phyloP scores from a whole-genome alignment of 352 stramenopile genomes.

The Pythium scleroteichum region DNA sequence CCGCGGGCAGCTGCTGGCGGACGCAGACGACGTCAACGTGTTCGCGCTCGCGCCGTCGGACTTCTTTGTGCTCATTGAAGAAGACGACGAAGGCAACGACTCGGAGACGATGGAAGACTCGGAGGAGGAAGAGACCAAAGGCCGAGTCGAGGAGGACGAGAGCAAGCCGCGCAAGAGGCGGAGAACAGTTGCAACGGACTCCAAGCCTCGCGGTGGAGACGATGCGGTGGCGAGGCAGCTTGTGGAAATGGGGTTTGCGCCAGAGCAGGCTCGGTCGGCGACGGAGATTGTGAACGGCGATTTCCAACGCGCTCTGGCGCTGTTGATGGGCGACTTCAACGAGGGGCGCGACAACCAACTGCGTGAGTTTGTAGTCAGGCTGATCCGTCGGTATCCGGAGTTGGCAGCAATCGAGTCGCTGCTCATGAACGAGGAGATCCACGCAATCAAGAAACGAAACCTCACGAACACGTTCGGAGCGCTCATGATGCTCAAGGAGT shows the following conservation, averaged over 20 bases:
- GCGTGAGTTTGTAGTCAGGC: constrained; percentile 10
- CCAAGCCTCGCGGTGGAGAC: not conserved
- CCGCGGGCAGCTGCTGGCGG: constrained; percentile 53
- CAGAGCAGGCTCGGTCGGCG: constrained; percentile 29
- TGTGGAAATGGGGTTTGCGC: constrained; percentile 64
- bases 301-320: constrained; percentile 36
- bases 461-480: constrained; percentile 45
- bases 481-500: constrained; percentile 51
- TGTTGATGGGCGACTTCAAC: constrained; percentile 42
- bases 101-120: not conserved
- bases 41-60: constrained; percentile 47
- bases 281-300: constrained; percentile 36
- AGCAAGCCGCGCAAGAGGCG: constrained; percentile 3
- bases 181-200: not conserved
- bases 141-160: constrained; percentile 9
- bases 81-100: not conserved
- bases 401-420: constrained; percentile 26
- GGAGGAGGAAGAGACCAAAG: constrained; percentile 22
- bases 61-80: constrained; percentile 68
- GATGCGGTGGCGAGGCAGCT: constrained; percentile 35
- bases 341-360: not conserved
- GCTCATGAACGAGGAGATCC: constrained; percentile 25
- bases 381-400: constrained; percentile 18
- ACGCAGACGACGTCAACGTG: constrained; percentile 60
- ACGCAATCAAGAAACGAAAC: constrained; percentile 31